phyloP scores from a whole-genome alignment of 768 basidiomycete genomes.

The Pisolithus orientalis region DNA sequence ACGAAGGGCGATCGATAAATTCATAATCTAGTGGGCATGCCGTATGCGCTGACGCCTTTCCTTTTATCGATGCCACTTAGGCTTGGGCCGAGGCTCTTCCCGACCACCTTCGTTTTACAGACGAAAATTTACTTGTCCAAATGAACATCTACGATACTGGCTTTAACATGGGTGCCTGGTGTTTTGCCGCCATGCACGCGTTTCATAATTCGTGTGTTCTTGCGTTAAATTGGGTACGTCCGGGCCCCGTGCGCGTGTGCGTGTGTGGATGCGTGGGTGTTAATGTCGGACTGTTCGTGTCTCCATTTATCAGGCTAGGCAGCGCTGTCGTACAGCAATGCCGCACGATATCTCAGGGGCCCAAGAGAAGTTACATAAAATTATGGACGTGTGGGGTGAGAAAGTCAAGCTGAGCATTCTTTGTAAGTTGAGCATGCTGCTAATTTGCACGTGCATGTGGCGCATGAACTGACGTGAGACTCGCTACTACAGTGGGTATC shows the following conservation, averaged over 20 bases:
- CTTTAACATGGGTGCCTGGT: constrained; percentile 77
- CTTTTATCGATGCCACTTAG: constrained; percentile 24
- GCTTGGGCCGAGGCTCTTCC: constrained; percentile 66
- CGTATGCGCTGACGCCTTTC: constrained; percentile 5
- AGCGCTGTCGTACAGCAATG: constrained; percentile 24
- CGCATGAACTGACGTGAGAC: neutral
- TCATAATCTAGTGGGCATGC: neutral
- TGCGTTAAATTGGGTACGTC: constrained; percentile 56
- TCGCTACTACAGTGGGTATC: constrained; percentile 47
- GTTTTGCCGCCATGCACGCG: constrained; percentile 70
- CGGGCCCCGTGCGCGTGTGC: neutral
- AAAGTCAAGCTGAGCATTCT: constrained; percentile 39
- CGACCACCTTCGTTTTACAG: constrained; percentile 62
- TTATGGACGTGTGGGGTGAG: constrained; percentile 33
- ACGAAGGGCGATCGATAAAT: neutral
- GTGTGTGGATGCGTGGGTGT: neutral
- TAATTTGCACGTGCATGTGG: constrained; percentile 19
- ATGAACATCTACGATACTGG: constrained; percentile 74
- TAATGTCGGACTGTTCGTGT: neutral
- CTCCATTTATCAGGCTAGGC: constrained; percentile 19
- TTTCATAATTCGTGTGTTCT: constrained; percentile 64
- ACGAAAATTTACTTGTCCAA: constrained; percentile 63
- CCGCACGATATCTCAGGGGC: constrained; percentile 27
- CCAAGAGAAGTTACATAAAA: constrained; percentile 33
- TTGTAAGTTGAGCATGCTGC: constrained; percentile 34